phyloP scores from a whole-genome alignment of 1,139 yeast genomes.

The Magnusiomyces suaveolens region DNA sequence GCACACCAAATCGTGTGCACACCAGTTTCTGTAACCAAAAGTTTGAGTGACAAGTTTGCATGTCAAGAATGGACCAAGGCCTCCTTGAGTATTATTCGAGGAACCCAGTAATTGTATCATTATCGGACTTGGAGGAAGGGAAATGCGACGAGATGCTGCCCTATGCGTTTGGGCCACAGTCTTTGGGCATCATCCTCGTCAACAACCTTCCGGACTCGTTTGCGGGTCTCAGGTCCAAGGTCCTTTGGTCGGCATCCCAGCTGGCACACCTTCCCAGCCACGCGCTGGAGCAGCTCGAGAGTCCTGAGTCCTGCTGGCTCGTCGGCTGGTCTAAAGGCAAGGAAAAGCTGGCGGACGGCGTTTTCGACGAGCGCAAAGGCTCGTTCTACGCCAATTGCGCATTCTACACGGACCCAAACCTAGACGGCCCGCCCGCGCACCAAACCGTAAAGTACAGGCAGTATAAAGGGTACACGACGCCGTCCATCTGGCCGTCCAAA shows the following conservation, averaged over 20 bases:
- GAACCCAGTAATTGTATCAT: slow-evolving; percentile 28
- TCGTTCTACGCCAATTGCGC: slow-evolving; percentile 55
- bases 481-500: slow-evolving; percentile 49
- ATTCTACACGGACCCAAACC: slow-evolving; percentile 37
- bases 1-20: too few species aligned
- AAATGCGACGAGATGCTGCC: slow-evolving; percentile 31
- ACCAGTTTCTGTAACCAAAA: too few species aligned
- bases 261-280: slow-evolving; percentile 38
- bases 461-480: slow-evolving; percentile 39
- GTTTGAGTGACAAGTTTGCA: too few species aligned
- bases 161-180: slow-evolving; percentile 48
- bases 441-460: slow-evolving; percentile 28
- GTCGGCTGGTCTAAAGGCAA: slow-evolving; percentile 63
- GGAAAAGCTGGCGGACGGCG: slow-evolving; percentile 38
- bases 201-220: slow-evolving; percentile 39
- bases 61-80: too few species aligned
- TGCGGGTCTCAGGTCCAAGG: slow-evolving; percentile 35
- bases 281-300: slow-evolving; percentile 36
- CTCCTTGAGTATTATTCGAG: background rate
- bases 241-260: slow-evolving; percentile 39
- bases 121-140: slow-evolving; percentile 34
- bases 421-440: slow-evolving; percentile 40
- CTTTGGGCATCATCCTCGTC: slow-evolving; percentile 46
- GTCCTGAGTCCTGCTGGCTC: slow-evolving; percentile 43
- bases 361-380: slow-evolving; percentile 47